Evolutionary conservation across 176 grass and related monocot genomes (phyloP), one percentile per base, ranked within the genome.

Genomic region (Oryza meyeriana): DNA sequence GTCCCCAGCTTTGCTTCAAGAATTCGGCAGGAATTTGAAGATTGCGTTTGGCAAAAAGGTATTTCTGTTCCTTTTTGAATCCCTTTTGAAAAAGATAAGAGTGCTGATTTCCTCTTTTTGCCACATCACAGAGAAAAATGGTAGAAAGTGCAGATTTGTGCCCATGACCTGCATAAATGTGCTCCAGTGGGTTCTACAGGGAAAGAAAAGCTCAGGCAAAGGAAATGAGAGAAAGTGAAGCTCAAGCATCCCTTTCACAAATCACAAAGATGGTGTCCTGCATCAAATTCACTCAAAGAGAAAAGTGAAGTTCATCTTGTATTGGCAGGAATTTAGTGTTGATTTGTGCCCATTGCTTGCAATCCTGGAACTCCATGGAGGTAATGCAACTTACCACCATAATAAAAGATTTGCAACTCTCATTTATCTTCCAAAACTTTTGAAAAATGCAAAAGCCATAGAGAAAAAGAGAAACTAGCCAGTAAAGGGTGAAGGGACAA

Each of bases 1-100:
- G 74, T 10, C 27, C 77, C 59, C 59, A 7, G 34, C 77, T 82
- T 86, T 89, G 66, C 88, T 90, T 67, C 66, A 86, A 76, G 74
- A 76, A 61, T 70, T 86, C 75, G 73, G 35, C 73, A 67, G 83
- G 78, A 62, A 86, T 78, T 63, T 41, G 73, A 64, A 85, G 83
- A 78, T 58, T 59, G 34, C 73, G 82, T 73, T 77, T 41, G 28
- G 16, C 66, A 72, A 73, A 48, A 90, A 78, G 79, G 65, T 32
- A 42, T 4, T 62, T 31, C 71, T 42, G n/a, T 52, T 27, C 20
- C 64, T 52, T 89, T 89, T 66, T 29, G 64, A 40, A 81, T 85
- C 71, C 31, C 42, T 85, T 89, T 81, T 58, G 27, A 17, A 66
- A 88, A 81, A 86, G 62, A 40, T 55, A 66, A 66, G 67, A 6